Base-by-base conservation (phyloP, 176 grass and related monocot genomes). In the Aegilops longissima region DNA sequence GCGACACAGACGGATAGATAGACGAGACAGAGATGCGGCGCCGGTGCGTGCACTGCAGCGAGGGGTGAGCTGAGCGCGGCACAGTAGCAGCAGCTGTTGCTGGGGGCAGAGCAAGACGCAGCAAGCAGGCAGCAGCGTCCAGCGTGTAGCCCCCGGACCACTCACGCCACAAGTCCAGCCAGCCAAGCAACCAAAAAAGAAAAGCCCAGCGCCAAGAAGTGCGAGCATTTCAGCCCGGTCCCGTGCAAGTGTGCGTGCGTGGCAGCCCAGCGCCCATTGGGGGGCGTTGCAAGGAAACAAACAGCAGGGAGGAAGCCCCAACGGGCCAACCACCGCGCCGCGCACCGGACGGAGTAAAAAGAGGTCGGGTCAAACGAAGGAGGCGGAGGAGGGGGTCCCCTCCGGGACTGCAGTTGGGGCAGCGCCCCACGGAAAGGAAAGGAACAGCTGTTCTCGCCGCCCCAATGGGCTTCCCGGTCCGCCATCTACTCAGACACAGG, bases 361-460 rank as follows among this genome's bases (percentile, higher is more conserved):
- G 2, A 21, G 6, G 17, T 21, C 54, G 2, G 54, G 54, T 58
- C 54, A 58, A 58, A 58, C 54, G 54, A 8, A 17, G 17, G 51
- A 17, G 47, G 47, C 3, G 3, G 40, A 1, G 44, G 11, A 49
- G 49, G 12, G 30, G 39, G 39, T 59, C 58, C 42, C 82, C 30
- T 31, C 47, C 11, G 6, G 70, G 61, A 77, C 88, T 89, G 78
- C 61, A 81, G 78, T 82, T 61, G 83, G 88, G 77, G 67, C 45
- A 76, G 87, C 31, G 7, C 2, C 11, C 12, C 51, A 6, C 51
- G 16, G 17, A 9, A 4, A 33, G 56, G 61, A 38, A 7, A 49
- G 34, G 2, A 29, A 68, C 88, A 69, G 82, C 36, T 69, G 52
- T 30, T 64, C 13, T 36, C 35, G 61, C 16, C 23, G 5, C 52